Conservation (phyloP, 192 early-diverging fungal species). For the Cladochytrium replicatum region DNA sequence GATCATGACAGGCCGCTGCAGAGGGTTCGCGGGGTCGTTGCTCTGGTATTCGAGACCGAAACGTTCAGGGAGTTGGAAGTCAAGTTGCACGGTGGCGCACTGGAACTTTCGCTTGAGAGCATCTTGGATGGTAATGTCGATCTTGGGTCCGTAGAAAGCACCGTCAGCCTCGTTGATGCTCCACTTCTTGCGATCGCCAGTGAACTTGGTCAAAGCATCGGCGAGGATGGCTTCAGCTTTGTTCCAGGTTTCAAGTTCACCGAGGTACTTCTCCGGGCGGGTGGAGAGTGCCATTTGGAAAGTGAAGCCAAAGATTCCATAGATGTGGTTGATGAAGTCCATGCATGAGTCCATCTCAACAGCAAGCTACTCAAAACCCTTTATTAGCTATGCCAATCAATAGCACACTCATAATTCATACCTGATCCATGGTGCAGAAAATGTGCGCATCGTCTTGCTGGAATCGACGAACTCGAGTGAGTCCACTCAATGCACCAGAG, state of each 20-base stretch:
- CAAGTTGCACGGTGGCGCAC: slow-evolving; percentile 96
- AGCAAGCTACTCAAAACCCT: too few relatives aligned
- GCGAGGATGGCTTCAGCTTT: slow-evolving; percentile 76
- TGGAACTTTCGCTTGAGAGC: slow-evolving; percentile 84
- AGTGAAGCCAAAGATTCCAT: slow-evolving; percentile 89
- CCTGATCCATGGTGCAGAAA: slow-evolving; percentile 85
- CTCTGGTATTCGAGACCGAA: slow-evolving; percentile 88
- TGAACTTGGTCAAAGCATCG: slow-evolving; percentile 72
- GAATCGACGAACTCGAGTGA: slow-evolving; percentile 98
- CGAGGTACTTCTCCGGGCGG: slow-evolving; percentile 92
- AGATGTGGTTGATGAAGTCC: slow-evolving; percentile 82
- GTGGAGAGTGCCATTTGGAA: slow-evolving; percentile 89
- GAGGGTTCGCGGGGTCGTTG: slow-evolving; percentile 35
- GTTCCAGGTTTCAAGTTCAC: slow-evolving; percentile 84
- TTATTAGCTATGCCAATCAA: too few relatives aligned
- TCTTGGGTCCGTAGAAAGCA: slow-evolving; percentile 99
- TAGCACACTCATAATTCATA: slow-evolving; percentile 10
- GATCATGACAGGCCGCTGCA: slow-evolving; percentile 91
- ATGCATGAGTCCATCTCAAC: slow-evolving; percentile 75
- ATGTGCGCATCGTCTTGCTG: slow-evolving; percentile 99
- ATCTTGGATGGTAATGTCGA: slow-evolving; percentile 93
- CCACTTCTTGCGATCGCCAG: slow-evolving; percentile 69
- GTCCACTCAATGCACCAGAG: slow-evolving; percentile 85
- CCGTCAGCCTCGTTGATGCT: slow-evolving; percentile 89
- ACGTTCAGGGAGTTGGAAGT: slow-evolving; percentile 94